Evolutionary conservation across 2,329 filamentous ascomycete genomes (phyloP).

Genomic region (Lecanicillium sp.): DNA sequence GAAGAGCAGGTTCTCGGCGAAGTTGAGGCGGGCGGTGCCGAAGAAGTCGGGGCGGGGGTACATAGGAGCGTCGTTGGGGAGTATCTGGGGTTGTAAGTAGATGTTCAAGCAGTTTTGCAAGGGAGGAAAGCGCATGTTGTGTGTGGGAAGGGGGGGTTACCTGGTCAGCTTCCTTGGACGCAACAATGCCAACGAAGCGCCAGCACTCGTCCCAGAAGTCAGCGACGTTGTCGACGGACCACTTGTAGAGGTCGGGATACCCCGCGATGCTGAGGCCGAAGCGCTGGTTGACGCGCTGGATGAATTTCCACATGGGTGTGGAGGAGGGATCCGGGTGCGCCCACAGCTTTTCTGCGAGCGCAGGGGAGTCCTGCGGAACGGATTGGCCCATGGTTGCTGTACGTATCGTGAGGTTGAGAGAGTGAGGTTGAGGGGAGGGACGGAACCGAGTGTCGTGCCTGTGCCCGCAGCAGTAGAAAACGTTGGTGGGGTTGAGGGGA

Average conservation of each 20-base stretch:
- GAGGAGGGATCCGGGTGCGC: conserved; percentile 58
- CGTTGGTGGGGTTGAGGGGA: neutral
- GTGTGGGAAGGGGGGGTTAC: conserved; percentile 35
- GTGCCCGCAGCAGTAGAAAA: neutral
- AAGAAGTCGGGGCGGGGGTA: conserved; percentile 89
- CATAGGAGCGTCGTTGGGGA: conserved; percentile 62
- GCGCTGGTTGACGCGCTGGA: conserved; percentile 62
- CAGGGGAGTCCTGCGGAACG: conserved; percentile 2
- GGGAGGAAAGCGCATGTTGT: conserved; percentile 15
- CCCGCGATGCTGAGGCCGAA: conserved; percentile 55
- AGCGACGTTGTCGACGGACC: conserved; percentile 73
- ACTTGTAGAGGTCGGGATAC: conserved; percentile 74
- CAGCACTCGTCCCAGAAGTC: conserved; percentile 83
- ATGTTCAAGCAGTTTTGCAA: neutral
- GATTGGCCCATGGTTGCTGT: conserved; percentile 13
- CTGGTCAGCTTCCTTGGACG: conserved; percentile 56
- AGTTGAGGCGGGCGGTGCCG: conserved; percentile 72
- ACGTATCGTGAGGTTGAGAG: neutral
- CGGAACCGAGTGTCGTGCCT: neutral
- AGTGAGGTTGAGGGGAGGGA: neutral
- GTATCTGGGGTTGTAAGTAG: conserved; percentile 45
- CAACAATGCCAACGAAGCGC: conserved; percentile 71
- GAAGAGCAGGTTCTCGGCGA: conserved; percentile 90
- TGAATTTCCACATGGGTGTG: conserved; percentile 68
- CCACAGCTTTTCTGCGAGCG: conserved; percentile 55